A percentile compares a stretch with the other conserved stretches of the same genome.
phyloP scores from a whole-genome alignment of 2,329 filamentous ascomycete species.

The Colletotrichum musicola region DNA sequence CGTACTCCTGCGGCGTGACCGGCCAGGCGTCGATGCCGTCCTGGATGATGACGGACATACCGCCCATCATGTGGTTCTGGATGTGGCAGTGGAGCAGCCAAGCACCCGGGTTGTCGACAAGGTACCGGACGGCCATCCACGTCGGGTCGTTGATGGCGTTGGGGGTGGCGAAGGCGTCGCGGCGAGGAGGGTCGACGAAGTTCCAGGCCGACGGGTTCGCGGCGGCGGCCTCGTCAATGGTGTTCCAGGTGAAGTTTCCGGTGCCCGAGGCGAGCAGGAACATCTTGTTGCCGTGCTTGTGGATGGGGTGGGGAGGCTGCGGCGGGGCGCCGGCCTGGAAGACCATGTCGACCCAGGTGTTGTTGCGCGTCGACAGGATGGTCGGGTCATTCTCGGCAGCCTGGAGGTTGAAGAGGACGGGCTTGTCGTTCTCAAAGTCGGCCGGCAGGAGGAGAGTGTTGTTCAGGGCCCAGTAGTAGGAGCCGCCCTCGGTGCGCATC shows the following conservation, averaged over 20 bases:
- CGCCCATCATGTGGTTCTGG: conserved; percentile 64
- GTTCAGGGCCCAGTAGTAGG: conserved; percentile 68
- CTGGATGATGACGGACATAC: conserved; percentile 66
- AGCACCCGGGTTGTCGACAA: conserved; percentile 64
- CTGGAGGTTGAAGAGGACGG: conserved; percentile 61
- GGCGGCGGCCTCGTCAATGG: conserved; percentile 64
- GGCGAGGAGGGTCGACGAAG: conserved; percentile 64
- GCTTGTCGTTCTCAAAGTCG: conserved; percentile 51
- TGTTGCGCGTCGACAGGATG: conserved; percentile 60
- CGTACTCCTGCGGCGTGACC: conserved; percentile 54
- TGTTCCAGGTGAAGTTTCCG: conserved; percentile 64
- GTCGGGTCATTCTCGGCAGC: conserved; percentile 53
- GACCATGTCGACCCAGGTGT: conserved; percentile 69
- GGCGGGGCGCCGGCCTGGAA: conserved; percentile 57
- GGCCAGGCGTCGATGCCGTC: conserved; percentile 61
- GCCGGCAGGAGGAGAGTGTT: conserved; percentile 55
- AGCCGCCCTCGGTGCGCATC: conserved; percentile 55
- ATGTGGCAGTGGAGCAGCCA: conserved; percentile 71
- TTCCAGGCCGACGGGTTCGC: conserved; percentile 67
- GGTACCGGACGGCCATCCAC: conserved; percentile 67
- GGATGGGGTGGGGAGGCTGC: conserved; percentile 70
- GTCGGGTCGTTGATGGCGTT: conserved; percentile 45
- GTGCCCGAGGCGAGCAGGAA: conserved; percentile 66
- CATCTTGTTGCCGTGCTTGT: conserved; percentile 74
- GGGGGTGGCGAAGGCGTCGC: conserved; percentile 62